These are phyloP conservation scores for Diplodia corticola DNA, from an alignment of 2,329 filamentous ascomycete species.

Conservation along the genomic window DNA sequence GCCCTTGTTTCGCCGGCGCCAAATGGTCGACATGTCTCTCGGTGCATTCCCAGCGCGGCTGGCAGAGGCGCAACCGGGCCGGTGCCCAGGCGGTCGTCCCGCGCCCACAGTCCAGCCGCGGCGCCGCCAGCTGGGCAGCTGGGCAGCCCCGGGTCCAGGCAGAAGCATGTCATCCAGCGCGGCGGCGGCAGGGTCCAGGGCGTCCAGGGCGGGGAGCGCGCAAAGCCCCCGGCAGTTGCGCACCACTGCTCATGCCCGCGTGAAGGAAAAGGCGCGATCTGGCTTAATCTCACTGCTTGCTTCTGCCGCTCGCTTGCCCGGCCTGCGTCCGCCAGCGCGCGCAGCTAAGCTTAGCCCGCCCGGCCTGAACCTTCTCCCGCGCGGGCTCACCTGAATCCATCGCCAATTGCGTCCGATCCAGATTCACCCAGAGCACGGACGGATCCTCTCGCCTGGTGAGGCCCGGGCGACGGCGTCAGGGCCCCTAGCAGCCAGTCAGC, in stretches of 20 bases:
- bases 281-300: conserved; percentile 23
- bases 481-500: conserved; percentile 43
- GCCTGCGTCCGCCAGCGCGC: conserved; percentile 12
- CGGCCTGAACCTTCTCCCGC: conserved; percentile 18
- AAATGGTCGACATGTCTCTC: conserved; percentile 5
- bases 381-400: conserved; percentile 37
- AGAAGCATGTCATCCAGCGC: conserved; percentile 10
- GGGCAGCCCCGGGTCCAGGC: neutral
- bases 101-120: conserved; percentile 3
- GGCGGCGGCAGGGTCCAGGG: conserved; percentile 14
- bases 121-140: conserved; percentile 5
- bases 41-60: conserved; percentile 15
- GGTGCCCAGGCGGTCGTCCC: conserved; percentile 17
- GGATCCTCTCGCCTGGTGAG: conserved; percentile 25
- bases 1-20: conserved; percentile 11
- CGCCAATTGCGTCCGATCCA: conserved; percentile 38
- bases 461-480: conserved; percentile 19
- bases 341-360: conserved; percentile 19
- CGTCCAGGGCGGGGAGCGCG: conserved; percentile 6
- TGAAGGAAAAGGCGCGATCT: conserved; percentile 22
- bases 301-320: conserved; percentile 20
- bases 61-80: conserved; percentile 6
- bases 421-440: conserved; percentile 43
- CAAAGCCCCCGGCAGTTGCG: conserved; percentile 9
- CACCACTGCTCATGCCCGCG: neutral